Conservation (phyloP, 805 yeast genomes). For the Wickerhamiella shivajii region DNA sequence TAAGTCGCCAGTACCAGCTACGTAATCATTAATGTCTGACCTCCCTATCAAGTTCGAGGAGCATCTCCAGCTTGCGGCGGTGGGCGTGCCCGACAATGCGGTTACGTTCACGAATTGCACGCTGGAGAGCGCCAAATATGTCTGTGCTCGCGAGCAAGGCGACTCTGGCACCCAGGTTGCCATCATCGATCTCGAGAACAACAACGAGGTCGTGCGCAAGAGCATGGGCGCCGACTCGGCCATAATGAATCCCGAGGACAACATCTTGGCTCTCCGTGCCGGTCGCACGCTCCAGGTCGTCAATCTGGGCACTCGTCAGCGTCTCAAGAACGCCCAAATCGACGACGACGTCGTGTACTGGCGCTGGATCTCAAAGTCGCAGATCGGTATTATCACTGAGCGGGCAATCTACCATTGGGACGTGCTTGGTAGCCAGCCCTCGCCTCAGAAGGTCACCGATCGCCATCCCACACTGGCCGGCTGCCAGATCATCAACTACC, state of each 20-base stretch:
- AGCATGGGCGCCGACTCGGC: conserved; percentile 97
- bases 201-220: conserved; percentile 70
- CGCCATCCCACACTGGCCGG: conserved; percentile 65
- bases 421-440: conserved; percentile 54
- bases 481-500: conserved; percentile 82
- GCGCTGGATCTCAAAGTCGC: conserved; percentile 73
- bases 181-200: conserved; percentile 68
- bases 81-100: conserved; percentile 74
- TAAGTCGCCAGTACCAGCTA: too few relatives aligned
- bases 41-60: conserved; percentile 96
- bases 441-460: conserved; percentile 70
- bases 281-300: conserved; percentile 90
- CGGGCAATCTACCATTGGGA: conserved; percentile 66
- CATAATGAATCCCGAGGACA: conserved; percentile 83
- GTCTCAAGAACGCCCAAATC: conserved; percentile 75
- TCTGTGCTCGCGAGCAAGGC: conserved; percentile 40
- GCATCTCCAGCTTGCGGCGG: conserved; percentile 70
- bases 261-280: conserved; percentile 81
- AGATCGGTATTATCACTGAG: conserved; percentile 75
- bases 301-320: conserved; percentile 72
- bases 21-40: conserved; percentile 30
- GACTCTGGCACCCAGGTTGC: conserved; percentile 64
- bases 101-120: conserved; percentile 91
- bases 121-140: conserved; percentile 80
- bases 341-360: conserved; percentile 85